These are phyloP conservation scores for Gigaspora rosea DNA, from an alignment of 192 early-diverging fungal species.

Conservation along the genomic window DNA sequence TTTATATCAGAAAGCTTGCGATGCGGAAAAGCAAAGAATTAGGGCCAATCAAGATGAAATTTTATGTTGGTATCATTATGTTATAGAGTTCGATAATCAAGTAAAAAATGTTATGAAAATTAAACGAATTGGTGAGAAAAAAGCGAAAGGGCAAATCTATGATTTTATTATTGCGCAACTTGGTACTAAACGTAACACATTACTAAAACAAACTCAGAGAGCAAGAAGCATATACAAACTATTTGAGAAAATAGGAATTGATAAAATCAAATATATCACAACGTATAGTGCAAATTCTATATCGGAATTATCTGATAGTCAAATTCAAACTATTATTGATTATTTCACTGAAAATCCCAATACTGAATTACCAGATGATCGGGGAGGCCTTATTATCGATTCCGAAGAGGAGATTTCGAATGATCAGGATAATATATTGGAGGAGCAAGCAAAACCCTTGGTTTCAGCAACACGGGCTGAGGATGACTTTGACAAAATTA, in stretches of 20 bases:
- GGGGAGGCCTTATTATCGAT: background rate
- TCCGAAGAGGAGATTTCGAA: constrained; percentile 15
- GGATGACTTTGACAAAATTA: no score
- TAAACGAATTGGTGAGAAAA: background rate
- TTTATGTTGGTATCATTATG: no score
- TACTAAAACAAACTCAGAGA: background rate
- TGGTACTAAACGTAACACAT: background rate
- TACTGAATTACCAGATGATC: constrained; percentile 18
- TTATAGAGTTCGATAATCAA: no score
- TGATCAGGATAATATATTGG: background rate
- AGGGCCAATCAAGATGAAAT: background rate
- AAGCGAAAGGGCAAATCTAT: background rate
- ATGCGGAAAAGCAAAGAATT: background rate
- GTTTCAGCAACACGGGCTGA: no score
- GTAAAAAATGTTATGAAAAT: background rate
- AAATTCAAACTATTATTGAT: background rate
- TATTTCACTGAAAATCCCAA: background rate
- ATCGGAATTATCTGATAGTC: background rate
- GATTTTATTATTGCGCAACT: constrained; percentile 2
- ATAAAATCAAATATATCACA: constrained; percentile 12
- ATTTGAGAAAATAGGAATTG: background rate
- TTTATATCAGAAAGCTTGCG: constrained; percentile 10
- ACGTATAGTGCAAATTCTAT: constrained; percentile 12
- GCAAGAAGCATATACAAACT: background rate
- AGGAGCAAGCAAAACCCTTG: no score